Percentiles rank a stretch among this genome's conserved stretches.
phyloP scores from a whole-genome alignment of 768 basidiomycete genomes.

The Lactarius tabidus region DNA sequence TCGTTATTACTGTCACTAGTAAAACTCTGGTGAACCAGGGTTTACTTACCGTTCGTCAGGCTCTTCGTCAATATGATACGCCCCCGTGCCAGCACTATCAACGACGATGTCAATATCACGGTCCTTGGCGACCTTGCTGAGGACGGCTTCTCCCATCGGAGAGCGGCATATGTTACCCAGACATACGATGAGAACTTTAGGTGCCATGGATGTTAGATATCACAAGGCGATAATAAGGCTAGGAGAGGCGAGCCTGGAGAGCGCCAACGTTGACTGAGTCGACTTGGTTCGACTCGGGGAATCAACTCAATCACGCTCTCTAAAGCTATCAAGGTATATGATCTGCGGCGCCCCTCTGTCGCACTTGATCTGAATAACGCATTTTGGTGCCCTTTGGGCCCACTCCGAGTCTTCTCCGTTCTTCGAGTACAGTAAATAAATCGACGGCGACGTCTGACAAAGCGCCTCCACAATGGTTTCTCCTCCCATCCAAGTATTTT shows the following conservation, averaged over 20 bases:
- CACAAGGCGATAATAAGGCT: background rate
- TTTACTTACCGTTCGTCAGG: constrained; percentile 70
- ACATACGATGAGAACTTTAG: constrained; percentile 68
- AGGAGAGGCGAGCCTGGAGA: background rate
- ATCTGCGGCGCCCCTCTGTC: too few species aligned
- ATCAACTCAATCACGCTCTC: background rate
- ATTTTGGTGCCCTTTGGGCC: background rate
- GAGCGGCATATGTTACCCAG: constrained; percentile 86
- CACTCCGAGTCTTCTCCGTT: too few species aligned
- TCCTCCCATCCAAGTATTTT: constrained; percentile 79
- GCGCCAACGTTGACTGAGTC: background rate
- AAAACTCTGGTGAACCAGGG: background rate
- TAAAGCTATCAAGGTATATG: background rate
- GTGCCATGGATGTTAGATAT: constrained; percentile 24
- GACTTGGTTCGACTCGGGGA: background rate
- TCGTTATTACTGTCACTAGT: background rate
- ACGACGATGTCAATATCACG: constrained; percentile 65
- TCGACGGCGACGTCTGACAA: background rate
- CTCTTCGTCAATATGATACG: constrained; percentile 78
- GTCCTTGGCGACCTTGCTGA: constrained; percentile 60
- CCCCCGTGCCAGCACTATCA: constrained; percentile 82
- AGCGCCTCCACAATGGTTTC: constrained; percentile 50
- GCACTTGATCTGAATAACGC: background rate
- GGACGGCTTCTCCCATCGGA: constrained; percentile 89
- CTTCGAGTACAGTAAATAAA: too few species aligned